Base-by-base conservation (phyloP, 352 stramenopile species). In the Phytophthora cactorum region DNA sequence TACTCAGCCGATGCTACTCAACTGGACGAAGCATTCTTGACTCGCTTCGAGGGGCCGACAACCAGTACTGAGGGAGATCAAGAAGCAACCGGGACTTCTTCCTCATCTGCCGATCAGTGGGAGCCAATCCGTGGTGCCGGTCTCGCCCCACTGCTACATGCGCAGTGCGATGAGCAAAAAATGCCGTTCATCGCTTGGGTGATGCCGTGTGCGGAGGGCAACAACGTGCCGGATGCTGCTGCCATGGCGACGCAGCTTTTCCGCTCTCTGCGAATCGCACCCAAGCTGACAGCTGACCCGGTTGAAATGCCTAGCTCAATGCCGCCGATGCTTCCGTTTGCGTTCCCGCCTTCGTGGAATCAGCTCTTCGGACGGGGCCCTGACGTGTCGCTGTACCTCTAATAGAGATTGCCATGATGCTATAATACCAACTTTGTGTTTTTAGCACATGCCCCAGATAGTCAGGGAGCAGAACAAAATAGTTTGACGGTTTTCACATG, bases 161-260 rank as follows among this genome's bases (percentile, higher is more conserved):
- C 56, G 8, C 44, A 78, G 14, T 86, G 81, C 59, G 57, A 72
- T 14, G 59, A 74, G 17, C 46, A 56, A 10, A 73, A 79, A 11
- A 22, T 87, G 25, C 58, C 75, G 27, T 82, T 89, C 22, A 74
- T 90, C 7, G 78, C 81, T 29, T 80, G 89, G 47, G 52, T 95
- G 39, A 82, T 93, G 75, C 75, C 80, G 14, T 93, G 85, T 51
- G 77, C 87, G 0, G 87, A 95, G 66, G 87, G 87, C 9, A 83
- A 95, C 69, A 95, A 95, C 64, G 83, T 95, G 5, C 82, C 82
- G 0, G 85, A 95, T 22, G 87, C 87, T 6, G 69, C 76, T 17
- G 73, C 72, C 4, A 79, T 93, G 69, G 66, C 82, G 11, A 75
- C 70, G n/a, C 73, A 88, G 28, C 61, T 92, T 39, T 70, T 81